Evolutionary conservation across 345 rosid species (phyloP).

Genomic region (Durio zibethinus): DNA sequence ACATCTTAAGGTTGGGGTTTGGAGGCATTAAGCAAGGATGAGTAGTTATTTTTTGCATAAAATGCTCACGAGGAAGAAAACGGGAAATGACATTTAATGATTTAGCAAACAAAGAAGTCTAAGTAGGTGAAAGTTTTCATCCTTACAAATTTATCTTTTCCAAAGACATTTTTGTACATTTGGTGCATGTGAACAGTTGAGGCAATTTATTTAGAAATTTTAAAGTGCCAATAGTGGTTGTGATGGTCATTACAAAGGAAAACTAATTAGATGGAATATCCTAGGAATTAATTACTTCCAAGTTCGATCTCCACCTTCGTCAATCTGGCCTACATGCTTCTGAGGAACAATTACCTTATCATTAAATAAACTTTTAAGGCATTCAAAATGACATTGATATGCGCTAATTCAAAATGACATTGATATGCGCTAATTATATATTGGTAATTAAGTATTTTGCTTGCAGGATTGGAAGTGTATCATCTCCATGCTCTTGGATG

Average conservation of each 20-base stretch:
- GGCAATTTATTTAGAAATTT: background rate
- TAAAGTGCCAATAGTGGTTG: background rate
- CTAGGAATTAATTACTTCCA: too few relatives aligned
- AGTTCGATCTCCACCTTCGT: too few relatives aligned
- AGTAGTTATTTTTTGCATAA: too few relatives aligned
- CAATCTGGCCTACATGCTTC: too few relatives aligned
- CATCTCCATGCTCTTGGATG: slow-evolving; percentile 81
- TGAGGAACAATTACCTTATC: background rate
- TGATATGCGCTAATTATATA: background rate
- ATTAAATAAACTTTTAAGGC: background rate
- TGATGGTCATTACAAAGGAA: background rate
- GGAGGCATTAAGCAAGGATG: background rate
- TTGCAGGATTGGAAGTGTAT: slow-evolving; percentile 95
- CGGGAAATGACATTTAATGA: background rate
- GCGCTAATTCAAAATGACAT: background rate
- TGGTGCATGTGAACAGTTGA: background rate
- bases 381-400: too few relatives aligned
- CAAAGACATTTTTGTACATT: too few relatives aligned
- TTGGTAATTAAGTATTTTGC: slow-evolving; percentile 1
- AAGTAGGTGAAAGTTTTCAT: background rate
- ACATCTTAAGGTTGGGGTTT: too few relatives aligned
- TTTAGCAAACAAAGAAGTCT: background rate
- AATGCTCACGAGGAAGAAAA: background rate
- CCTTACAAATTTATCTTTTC: too few relatives aligned
- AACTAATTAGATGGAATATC: background rate